Conservation (phyloP, 2,329 filamentous ascomycete genomes). For the Trichophyton equinum region DNA sequence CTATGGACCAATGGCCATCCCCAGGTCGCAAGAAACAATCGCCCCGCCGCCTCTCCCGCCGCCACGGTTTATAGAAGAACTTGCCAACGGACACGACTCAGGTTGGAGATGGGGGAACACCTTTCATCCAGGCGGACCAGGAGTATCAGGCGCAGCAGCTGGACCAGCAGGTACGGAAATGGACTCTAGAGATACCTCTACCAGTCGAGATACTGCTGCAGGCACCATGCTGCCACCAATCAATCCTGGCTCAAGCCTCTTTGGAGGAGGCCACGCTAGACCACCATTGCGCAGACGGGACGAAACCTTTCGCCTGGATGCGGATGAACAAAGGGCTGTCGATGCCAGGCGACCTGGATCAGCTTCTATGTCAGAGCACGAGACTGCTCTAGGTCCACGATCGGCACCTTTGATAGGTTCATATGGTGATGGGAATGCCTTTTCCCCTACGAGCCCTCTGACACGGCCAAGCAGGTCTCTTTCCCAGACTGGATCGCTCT, state of each 20-base stretch:
- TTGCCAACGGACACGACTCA: slow-evolving; percentile 46
- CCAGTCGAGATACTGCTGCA: neutral
- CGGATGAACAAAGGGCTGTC: neutral
- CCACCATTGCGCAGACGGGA: slow-evolving; percentile 22
- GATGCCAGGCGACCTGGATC: neutral
- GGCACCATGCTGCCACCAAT: slow-evolving; percentile 32
- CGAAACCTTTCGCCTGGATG: slow-evolving; percentile 14
- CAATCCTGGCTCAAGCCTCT: slow-evolving; percentile 39
- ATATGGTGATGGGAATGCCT: neutral
- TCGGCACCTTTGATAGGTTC: neutral
- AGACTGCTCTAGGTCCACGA: neutral
- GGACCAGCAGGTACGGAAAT: neutral
- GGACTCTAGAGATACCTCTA: slow-evolving; percentile 13
- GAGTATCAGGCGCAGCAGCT: neutral
- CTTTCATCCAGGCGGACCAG: slow-evolving; percentile 23
- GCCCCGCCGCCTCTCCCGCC: slow-evolving; percentile 54
- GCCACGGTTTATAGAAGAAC: slow-evolving; percentile 45
- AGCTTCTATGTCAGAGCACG: neutral
- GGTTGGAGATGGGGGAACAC: slow-evolving; percentile 51
- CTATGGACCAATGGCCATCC: slow-evolving; percentile 49
- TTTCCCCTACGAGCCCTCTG: neutral
- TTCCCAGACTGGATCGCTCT: neutral
- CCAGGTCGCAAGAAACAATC: slow-evolving; percentile 38
- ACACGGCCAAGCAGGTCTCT: neutral
- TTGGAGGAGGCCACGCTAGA: slow-evolving; percentile 33